Conservation (phyloP, 345 rosid species). For the Boechera retrofracta region DNA sequence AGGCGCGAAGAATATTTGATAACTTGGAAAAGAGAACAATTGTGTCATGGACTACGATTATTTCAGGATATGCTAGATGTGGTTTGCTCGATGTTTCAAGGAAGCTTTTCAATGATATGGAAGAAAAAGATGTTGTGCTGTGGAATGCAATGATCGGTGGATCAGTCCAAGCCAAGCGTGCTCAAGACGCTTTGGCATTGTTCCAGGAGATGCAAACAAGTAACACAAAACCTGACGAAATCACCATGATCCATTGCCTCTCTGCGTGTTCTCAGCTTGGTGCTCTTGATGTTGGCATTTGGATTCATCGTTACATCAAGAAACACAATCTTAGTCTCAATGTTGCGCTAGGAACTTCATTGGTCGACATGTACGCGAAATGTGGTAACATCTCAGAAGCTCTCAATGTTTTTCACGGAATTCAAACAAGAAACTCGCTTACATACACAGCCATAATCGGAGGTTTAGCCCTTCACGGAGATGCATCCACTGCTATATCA, state of each 20-base stretch:
- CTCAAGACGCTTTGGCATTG: constrained; percentile 73
- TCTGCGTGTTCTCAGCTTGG: constrained; percentile 91
- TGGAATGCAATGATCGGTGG: constrained; percentile 92
- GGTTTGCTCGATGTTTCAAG: constrained; percentile 64
- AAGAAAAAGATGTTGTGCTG: constrained; percentile 72
- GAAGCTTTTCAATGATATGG: constrained; percentile 64
- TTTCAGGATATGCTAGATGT: constrained; percentile 71
- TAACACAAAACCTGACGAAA: constrained; percentile 63
- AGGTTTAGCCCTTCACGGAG: constrained; percentile 80
- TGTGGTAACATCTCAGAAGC: constrained; percentile 82
- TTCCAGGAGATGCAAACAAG: constrained; percentile 80
- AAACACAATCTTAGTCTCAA: constrained; percentile 60
- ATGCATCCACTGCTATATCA: constrained; percentile 62
- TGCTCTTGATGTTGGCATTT: constrained; percentile 80
- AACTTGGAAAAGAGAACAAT: constrained; percentile 58
- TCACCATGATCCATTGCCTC: constrained; percentile 84
- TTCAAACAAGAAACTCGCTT: constrained; percentile 67
- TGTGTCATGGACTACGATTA: constrained; percentile 79
- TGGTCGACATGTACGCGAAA: constrained; percentile 87
- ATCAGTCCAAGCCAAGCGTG: constrained; percentile 62
- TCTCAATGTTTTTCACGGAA: constrained; percentile 65
- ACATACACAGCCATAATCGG: constrained; percentile 81
- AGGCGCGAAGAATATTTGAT: constrained; percentile 61
- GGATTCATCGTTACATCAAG: constrained; percentile 78
- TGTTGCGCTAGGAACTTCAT: constrained; percentile 76